phyloP scores from a whole-genome alignment of 1,284 basidiomycete species.

The Pyrrhoderma noxium region DNA sequence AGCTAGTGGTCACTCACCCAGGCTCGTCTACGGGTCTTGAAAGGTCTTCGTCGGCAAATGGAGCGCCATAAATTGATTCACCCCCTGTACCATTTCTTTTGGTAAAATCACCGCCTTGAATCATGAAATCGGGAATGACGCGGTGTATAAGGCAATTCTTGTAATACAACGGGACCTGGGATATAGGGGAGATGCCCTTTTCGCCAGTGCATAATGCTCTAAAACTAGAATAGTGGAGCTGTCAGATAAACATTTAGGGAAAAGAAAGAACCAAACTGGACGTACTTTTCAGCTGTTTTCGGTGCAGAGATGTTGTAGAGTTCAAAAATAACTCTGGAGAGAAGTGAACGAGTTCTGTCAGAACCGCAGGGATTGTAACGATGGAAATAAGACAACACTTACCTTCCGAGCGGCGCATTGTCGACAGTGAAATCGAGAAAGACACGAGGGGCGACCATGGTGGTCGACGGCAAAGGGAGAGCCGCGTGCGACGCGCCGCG shows the following conservation, averaged over 20 bases:
- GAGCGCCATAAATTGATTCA: slow-evolving; percentile 71
- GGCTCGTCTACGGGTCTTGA: slow-evolving; percentile 56
- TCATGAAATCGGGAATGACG: slow-evolving; percentile 83
- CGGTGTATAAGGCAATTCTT: slow-evolving; percentile 75
- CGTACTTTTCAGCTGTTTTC: slow-evolving; percentile 82
- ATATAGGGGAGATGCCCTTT: slow-evolving; percentile 58
- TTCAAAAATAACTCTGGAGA: slow-evolving; percentile 67
- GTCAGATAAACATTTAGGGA: background rate
- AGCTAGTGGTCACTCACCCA: slow-evolving; percentile 32
- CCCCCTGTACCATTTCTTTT: slow-evolving; percentile 79
- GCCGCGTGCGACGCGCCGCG: too few relatives aligned
- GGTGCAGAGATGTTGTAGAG: slow-evolving; percentile 71
- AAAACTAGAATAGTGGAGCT: slow-evolving; percentile 47
- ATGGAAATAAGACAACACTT: slow-evolving; percentile 22
- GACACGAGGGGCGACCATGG: slow-evolving; percentile 49
- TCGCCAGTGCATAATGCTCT: slow-evolving; percentile 85
- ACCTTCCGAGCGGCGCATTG: slow-evolving; percentile 53
- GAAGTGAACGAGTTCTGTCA: slow-evolving; percentile 3
- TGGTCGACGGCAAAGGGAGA: background rate
- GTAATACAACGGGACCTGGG: slow-evolving; percentile 72
- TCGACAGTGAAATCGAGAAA: slow-evolving; percentile 63
- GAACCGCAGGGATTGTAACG: too few relatives aligned
- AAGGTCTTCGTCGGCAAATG: slow-evolving; percentile 74
- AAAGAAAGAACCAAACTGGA: background rate
- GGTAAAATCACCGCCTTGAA: slow-evolving; percentile 77